A percentile compares a stretch with the other conserved stretches of the same genome.
Evolutionary conservation across 1,139 yeast genomes (phyloP).

Genomic region (Geotrichum klebahnii): DNA sequence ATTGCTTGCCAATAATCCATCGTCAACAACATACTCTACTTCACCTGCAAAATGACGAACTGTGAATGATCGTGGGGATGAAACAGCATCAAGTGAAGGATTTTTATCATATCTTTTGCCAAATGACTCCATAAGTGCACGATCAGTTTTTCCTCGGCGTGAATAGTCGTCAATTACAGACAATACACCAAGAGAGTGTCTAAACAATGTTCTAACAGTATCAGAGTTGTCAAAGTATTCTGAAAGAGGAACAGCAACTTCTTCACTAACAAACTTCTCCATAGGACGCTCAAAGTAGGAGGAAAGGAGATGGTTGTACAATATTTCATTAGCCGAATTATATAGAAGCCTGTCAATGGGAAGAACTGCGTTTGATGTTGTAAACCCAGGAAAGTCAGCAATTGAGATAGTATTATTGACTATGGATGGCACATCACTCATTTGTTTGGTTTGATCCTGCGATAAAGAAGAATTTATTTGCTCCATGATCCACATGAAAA

Average conservation of each 20-base stretch:
- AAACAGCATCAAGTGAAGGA: slow-evolving; percentile 33
- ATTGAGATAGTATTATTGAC: slow-evolving; percentile 40
- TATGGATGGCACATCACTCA: slow-evolving; percentile 31
- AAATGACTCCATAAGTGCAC: slow-evolving; percentile 36
- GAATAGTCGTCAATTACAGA: slow-evolving; percentile 42
- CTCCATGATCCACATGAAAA: slow-evolving; percentile 44
- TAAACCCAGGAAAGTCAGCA: slow-evolving; percentile 45
- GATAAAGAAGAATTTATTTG: slow-evolving; percentile 39
- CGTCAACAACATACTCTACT: slow-evolving; percentile 40
- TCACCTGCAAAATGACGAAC: slow-evolving; percentile 44
- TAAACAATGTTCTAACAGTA: slow-evolving; percentile 39
- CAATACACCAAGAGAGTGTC: slow-evolving; percentile 40
- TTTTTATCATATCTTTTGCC: slow-evolving; percentile 38
- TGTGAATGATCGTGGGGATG: slow-evolving; percentile 35
- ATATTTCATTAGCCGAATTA: slow-evolving; percentile 43
- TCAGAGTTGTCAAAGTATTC: slow-evolving; percentile 44
- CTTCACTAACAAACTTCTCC: slow-evolving; percentile 42
- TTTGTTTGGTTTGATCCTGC: slow-evolving; percentile 28
- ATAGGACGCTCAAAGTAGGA: slow-evolving; percentile 40
- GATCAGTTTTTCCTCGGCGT: slow-evolving; percentile 38
- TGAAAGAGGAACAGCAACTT: slow-evolving; percentile 38
- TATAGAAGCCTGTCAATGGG: slow-evolving; percentile 42
- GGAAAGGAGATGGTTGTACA: slow-evolving; percentile 40
- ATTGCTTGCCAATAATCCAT: slow-evolving; percentile 36
- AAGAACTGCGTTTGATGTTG: slow-evolving; percentile 38